phyloP scores from a whole-genome alignment of 2,329 filamentous ascomycete species.

The Helicocarpus griseus region DNA sequence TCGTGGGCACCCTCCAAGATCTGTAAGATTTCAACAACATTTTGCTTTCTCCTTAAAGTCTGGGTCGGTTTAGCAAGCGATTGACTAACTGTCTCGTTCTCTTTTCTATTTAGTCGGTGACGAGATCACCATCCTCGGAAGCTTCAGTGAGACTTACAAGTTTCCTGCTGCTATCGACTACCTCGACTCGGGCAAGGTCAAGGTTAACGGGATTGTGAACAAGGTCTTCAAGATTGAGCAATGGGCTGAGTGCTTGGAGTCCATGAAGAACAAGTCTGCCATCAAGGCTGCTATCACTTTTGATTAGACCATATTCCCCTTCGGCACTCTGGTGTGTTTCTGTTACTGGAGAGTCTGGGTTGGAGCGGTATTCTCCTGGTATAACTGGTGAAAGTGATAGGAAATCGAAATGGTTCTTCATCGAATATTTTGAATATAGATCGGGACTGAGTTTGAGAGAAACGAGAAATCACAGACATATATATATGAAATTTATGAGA shows the following conservation, averaged over 20 bases:
- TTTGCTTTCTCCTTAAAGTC: background rate
- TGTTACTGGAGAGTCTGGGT: background rate
- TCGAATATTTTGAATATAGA: background rate
- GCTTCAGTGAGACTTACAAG: constrained; percentile 65
- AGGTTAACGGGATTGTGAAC: constrained; percentile 58
- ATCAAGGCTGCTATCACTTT: constrained; percentile 68
- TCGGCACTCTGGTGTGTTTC: background rate
- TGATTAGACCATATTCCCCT: constrained; percentile 36
- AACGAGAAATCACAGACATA: background rate
- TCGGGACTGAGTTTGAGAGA: background rate
- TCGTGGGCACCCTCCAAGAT: constrained; percentile 64
- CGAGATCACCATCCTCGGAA: constrained; percentile 64
- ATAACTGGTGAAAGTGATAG: background rate
- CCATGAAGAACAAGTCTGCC: constrained; percentile 61
- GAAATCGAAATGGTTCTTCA: background rate
- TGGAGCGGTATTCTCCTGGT: background rate
- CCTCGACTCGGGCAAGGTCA: constrained; percentile 35
- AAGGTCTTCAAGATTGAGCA: constrained; percentile 65
- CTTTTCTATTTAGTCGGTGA: constrained; percentile 32
- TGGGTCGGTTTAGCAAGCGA: background rate
- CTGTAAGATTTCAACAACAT: constrained; percentile 38
- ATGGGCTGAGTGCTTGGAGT: constrained; percentile 59
- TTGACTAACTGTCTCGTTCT: constrained; percentile 8
- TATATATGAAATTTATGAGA: background rate
- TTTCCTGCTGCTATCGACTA: constrained; percentile 53